phyloP scores from a whole-genome alignment of 805 yeast genomes.

The Cyberlindnera mississippiensis region DNA sequence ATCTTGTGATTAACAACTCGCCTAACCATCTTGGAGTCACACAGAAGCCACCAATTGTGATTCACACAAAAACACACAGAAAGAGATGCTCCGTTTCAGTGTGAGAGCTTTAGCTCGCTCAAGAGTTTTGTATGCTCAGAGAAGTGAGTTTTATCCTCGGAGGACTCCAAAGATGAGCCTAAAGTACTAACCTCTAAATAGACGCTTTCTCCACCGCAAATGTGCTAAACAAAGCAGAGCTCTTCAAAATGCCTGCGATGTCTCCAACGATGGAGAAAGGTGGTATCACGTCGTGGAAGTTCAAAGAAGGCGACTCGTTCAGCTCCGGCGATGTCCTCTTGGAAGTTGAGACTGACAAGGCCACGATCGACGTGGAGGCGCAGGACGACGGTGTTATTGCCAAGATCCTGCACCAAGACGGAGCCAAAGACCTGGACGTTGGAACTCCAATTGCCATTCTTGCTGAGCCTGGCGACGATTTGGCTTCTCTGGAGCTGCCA shows the following conservation, averaged over 20 bases:
- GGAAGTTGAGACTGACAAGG: constrained; percentile 86
- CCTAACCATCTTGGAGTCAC: neutral
- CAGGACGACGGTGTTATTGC: constrained; percentile 89
- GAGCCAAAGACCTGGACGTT: constrained; percentile 76
- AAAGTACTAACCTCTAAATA: constrained; percentile 1
- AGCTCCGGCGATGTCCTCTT: constrained; percentile 77
- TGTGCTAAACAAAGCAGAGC: constrained; percentile 28
- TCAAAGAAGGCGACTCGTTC: constrained; percentile 71
- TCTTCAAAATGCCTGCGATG: constrained; percentile 96
- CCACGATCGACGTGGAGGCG: constrained; percentile 81
- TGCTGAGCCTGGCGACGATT: constrained; percentile 87
- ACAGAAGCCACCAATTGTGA: no score
- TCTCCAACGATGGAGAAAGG: constrained; percentile 98
- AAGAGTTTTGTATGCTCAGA: neutral
- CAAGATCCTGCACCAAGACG: constrained; percentile 63
- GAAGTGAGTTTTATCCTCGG: neutral
- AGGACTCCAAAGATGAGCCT: neutral
- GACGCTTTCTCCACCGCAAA: constrained; percentile 25
- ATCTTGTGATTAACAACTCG: neutral
- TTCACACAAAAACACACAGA: neutral
- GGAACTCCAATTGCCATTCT: constrained; percentile 86
- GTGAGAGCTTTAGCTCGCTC: neutral
- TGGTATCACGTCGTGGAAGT: constrained; percentile 86
- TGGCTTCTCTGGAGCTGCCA: constrained; percentile 60
- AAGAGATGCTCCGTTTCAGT: neutral